Conservation (phyloP, 768 basidiomycete species). For the Boletus huronensis region DNA sequence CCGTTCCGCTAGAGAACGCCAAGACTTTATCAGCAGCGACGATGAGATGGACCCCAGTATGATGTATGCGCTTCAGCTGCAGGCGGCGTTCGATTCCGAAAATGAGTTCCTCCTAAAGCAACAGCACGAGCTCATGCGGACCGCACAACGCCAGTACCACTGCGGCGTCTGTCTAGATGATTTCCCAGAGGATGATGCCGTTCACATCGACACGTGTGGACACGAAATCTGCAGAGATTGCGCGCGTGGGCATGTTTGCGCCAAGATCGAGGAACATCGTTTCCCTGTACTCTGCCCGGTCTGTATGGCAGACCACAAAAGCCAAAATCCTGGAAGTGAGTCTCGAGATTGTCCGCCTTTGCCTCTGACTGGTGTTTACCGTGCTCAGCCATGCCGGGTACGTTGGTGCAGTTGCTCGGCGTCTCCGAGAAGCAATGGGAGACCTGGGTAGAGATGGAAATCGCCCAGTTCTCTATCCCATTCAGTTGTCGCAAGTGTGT, state of each 20-base stretch:
- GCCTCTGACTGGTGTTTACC: background rate
- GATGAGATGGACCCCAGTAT: constrained; percentile 12
- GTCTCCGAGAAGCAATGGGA: constrained; percentile 42
- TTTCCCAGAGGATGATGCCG: constrained; percentile 40
- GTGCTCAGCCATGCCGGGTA: constrained; percentile 35
- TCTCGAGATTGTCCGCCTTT: background rate
- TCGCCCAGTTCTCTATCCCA: constrained; percentile 39
- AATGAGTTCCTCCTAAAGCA: constrained; percentile 34
- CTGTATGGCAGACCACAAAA: constrained; percentile 40
- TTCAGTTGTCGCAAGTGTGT: constrained; percentile 50
- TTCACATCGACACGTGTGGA: constrained; percentile 41
- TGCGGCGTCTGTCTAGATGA: constrained; percentile 58
- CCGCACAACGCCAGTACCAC: constrained; percentile 39
- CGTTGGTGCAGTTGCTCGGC: constrained; percentile 40
- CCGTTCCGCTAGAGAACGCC: background rate
- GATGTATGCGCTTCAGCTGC: constrained; percentile 31
- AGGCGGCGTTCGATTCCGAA: constrained; percentile 42
- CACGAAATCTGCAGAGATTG: constrained; percentile 58
- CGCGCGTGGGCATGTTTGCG: constrained; percentile 38
- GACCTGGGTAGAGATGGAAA: constrained; percentile 45
- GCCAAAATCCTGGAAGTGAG: constrained; percentile 31
- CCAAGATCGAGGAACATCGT: constrained; percentile 49
- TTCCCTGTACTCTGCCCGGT: constrained; percentile 62
- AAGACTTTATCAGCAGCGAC: background rate
- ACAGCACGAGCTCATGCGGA: constrained; percentile 25